These are phyloP conservation scores for Talaromyces sp. DNA, from an alignment of 2,329 filamentous ascomycete species.

Conservation along the genomic window DNA sequence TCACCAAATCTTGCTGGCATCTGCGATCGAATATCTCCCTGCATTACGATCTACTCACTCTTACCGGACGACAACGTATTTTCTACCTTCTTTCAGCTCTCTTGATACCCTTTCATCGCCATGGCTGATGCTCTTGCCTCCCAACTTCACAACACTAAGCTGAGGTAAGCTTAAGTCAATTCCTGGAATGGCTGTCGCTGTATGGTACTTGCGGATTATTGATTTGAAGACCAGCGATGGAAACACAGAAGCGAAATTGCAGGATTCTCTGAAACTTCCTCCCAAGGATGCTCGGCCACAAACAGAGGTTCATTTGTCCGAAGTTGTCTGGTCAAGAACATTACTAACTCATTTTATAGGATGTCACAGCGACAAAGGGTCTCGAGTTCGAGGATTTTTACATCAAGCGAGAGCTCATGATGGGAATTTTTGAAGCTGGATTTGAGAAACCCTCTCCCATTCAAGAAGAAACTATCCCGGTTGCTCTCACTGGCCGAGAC, in stretches of 20 bases:
- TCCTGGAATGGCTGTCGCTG: conserved; percentile 2
- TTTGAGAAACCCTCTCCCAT: conserved; percentile 99
- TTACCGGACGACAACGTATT: background rate
- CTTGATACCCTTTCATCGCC: conserved; percentile 23
- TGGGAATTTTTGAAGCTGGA: conserved; percentile 98
- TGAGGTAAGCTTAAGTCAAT: conserved; percentile 37
- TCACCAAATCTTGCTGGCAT: background rate
- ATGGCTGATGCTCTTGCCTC: conserved; percentile 50
- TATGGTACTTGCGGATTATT: conserved; percentile 7
- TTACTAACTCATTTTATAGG: conserved; percentile 55
- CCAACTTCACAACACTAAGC: conserved; percentile 48
- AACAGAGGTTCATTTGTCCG: conserved; percentile 43
- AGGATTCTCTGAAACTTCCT: conserved; percentile 49
- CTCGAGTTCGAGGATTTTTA: conserved; percentile 97
- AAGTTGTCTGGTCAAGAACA: conserved; percentile 9
- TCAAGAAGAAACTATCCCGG: conserved; percentile 98
- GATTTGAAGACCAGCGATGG: conserved; percentile 36
- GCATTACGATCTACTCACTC: background rate
- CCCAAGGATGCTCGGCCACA: conserved; percentile 53
- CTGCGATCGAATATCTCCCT: background rate
- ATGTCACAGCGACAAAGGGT: conserved; percentile 97
- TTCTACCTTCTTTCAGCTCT: background rate
- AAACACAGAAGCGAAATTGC: conserved; percentile 46
- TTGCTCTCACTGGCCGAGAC: conserved; percentile 91
- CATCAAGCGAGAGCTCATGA: conserved; percentile 91